Conservation (phyloP, 305 asterid genomes). For the Ilex paraguariensis region DNA sequence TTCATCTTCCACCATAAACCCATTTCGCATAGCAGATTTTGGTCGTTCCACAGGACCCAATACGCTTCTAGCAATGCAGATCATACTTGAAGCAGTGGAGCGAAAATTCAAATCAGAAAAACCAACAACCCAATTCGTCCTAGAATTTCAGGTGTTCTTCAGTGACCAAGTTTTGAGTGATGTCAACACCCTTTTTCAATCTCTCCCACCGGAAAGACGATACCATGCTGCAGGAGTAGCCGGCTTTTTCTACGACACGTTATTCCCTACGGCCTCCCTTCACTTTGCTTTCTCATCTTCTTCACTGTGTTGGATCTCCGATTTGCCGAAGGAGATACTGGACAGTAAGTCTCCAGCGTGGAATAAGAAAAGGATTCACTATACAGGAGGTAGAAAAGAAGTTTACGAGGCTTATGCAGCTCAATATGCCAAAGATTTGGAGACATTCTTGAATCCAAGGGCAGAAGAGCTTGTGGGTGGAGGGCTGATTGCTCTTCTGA, state of each 20-base stretch:
- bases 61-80: conserved; percentile 10
- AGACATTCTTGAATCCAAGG: conserved; percentile 34
- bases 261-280: conserved; percentile 21
- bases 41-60: too few relatives aligned
- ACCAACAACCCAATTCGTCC: background rate
- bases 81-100: conserved; percentile 6
- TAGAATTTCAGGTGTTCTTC: conserved; percentile 13
- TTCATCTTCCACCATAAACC: background rate
- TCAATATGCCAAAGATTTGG: too few relatives aligned
- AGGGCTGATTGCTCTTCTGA: conserved; percentile 29
- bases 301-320: conserved; percentile 38
- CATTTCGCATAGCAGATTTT: conserved; percentile 9
- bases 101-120: background rate
- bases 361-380: conserved; percentile 31
- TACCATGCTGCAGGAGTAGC: conserved; percentile 35
- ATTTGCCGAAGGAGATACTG: conserved; percentile 27
- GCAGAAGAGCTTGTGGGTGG: conserved; percentile 35
- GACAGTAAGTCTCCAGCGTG: conserved; percentile 28
- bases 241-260: conserved; percentile 27
- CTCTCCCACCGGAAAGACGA: conserved; percentile 20
- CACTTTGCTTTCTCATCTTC: conserved; percentile 36
- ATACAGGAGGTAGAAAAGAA: conserved; percentile 27
- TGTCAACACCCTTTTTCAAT: conserved; percentile 30
- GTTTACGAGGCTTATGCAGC: conserved; percentile 32
- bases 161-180: conserved; percentile 14